phyloP scores from a whole-genome alignment of 768 basidiomycete species.

The Epithele typhae region DNA sequence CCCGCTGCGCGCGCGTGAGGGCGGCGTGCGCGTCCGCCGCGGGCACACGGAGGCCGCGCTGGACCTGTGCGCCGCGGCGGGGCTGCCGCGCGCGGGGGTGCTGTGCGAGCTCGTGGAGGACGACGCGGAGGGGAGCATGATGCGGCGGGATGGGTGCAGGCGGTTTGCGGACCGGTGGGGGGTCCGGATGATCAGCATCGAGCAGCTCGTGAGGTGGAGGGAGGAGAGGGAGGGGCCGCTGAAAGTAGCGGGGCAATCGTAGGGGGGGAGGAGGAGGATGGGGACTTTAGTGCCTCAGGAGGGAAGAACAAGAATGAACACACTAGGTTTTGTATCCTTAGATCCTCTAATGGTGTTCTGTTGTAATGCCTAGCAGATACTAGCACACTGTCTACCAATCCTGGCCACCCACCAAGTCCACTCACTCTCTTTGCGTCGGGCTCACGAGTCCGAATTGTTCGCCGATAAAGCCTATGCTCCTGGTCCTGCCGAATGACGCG shows the following conservation, averaged over 20 bases:
- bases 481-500: too few species aligned
- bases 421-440: too few species aligned
- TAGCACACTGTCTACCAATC: too few species aligned
- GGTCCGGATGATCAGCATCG: slow-evolving; percentile 92
- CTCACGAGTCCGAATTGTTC: too few species aligned
- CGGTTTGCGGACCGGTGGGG: slow-evolving; percentile 88
- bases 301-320: too few species aligned
- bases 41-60: slow-evolving; percentile 93
- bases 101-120: slow-evolving; percentile 97
- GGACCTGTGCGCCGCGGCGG: slow-evolving; percentile 80
- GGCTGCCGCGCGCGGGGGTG: slow-evolving; percentile 66
- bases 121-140: slow-evolving; percentile 85
- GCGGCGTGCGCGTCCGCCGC: slow-evolving; percentile 80
- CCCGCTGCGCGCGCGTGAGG: slow-evolving; percentile 80
- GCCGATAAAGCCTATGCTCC: too few species aligned
- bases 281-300: too few species aligned
- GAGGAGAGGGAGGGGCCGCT: slow-evolving; percentile 4
- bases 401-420: too few species aligned
- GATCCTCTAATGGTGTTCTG: too few species aligned
- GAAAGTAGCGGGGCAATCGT: too few species aligned
- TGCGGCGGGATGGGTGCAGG: slow-evolving; percentile 89
- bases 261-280: not conserved
- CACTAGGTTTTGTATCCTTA: too few species aligned
- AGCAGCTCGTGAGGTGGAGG: slow-evolving; percentile 59
- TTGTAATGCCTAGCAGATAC: too few species aligned